A percentile compares a stretch with the other conserved stretches of the same genome.
These are phyloP conservation scores for Ceratobasidium sp. DNA, from an alignment of 1,284 basidiomycete genomes.

Conservation along the genomic window DNA sequence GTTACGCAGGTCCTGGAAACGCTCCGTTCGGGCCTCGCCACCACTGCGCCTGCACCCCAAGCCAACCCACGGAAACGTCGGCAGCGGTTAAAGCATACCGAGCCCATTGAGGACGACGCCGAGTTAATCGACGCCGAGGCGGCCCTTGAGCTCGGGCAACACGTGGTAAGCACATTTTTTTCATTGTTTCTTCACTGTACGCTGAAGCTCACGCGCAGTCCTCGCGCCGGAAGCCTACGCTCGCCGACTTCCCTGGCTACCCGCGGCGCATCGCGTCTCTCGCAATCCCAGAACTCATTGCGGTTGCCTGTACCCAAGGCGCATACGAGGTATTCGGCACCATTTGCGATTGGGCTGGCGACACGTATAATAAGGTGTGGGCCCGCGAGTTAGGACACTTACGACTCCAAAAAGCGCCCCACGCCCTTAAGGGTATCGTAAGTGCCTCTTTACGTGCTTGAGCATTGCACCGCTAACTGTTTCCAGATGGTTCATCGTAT, in stretches of 20 bases:
- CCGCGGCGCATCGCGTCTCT: background rate
- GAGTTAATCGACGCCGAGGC: background rate
- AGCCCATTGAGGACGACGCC: slow-evolving; percentile 2
- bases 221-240: background rate
- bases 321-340: background rate
- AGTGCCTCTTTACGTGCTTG: background rate
- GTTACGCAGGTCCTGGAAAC: no score
- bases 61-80: background rate
- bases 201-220: background rate
- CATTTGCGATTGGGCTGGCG: background rate
- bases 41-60: background rate
- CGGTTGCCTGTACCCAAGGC: background rate
- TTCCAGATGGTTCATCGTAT: background rate
- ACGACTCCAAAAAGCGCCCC: background rate
- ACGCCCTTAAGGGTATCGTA: background rate
- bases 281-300: slow-evolving; percentile 6
- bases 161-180: slow-evolving; percentile 7
- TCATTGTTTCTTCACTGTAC: background rate
- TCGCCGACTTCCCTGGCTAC: slow-evolving; percentile 1
- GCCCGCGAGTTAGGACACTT: background rate
- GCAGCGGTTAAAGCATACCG: background rate
- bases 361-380: background rate
- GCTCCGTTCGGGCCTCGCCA: no score
- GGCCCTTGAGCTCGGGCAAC: background rate
- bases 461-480: background rate